phyloP scores from a whole-genome alignment of 306 rosid genomes.

The Fragaria vesca region DNA sequence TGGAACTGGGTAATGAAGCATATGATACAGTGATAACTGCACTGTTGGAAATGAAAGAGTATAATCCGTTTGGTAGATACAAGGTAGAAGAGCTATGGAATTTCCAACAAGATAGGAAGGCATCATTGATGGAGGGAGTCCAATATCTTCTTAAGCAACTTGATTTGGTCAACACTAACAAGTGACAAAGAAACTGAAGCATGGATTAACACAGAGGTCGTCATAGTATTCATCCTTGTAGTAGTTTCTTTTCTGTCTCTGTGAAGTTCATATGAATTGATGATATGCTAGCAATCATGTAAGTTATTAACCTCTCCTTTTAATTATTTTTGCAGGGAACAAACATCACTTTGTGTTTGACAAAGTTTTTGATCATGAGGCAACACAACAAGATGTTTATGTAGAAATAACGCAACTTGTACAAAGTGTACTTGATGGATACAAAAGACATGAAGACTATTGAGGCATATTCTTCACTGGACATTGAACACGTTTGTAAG shows the following conservation, averaged over 20 bases:
- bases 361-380: too few relatives aligned
- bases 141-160: constrained; percentile 11
- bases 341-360: too few relatives aligned
- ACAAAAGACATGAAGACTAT: too few relatives aligned
- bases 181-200: constrained; percentile 11
- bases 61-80: constrained; percentile 26
- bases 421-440: too few relatives aligned
- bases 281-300: neutral
- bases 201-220: too few relatives aligned
- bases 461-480: too few relatives aligned
- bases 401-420: too few relatives aligned
- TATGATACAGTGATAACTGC: constrained; percentile 16
- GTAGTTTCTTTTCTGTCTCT: neutral
- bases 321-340: neutral
- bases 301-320: neutral
- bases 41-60: constrained; percentile 19
- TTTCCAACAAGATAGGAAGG: neutral
- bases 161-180: neutral
- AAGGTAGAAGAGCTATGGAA: constrained; percentile 16
- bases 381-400: too few relatives aligned
- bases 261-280: neutral
- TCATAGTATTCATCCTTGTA: neutral
- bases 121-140: constrained; percentile 21
- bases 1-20: constrained; percentile 17
- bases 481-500: too few relatives aligned